Evolutionary conservation across 2,329 filamentous ascomycete genomes (phyloP).

Genomic region (Pestalotiopsis sp.): DNA sequence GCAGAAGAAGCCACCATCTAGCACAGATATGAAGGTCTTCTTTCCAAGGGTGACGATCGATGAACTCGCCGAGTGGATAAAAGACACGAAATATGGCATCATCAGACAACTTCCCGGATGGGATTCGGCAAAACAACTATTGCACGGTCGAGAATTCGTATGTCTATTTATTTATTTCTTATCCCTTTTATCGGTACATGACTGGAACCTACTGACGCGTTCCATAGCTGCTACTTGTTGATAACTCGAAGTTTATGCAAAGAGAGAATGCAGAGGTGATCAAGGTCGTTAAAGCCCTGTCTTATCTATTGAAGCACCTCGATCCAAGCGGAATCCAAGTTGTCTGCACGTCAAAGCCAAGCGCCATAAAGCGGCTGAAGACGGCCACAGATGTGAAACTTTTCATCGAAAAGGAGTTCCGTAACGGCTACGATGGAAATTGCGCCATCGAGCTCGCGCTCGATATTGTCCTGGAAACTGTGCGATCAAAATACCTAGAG

Average conservation of each 20-base stretch:
- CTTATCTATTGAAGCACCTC: not conserved
- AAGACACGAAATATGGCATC: not conserved
- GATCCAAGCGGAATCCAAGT: not conserved
- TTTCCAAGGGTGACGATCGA: not conserved
- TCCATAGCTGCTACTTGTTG: not conserved
- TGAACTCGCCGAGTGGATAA: not conserved
- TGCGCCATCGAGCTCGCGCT: not conserved
- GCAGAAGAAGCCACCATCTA: not conserved
- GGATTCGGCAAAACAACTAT: not conserved
- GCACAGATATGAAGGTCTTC: not conserved
- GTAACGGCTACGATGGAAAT: not conserved
- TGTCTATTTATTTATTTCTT: not conserved
- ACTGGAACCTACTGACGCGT: too few species aligned
- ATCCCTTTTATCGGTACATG: not conserved
- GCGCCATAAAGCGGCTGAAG: not conserved
- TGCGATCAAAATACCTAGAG: too few species aligned
- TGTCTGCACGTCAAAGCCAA: not conserved
- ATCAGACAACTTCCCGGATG: not conserved
- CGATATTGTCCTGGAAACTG: not conserved
- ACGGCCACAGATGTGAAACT: not conserved
- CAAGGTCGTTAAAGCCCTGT: not conserved
- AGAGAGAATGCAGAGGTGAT: not conserved
- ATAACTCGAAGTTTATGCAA: not conserved
- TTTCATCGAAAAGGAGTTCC: not conserved
- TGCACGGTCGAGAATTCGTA: not conserved